Conservation (phyloP, 495 filamentous ascomycete species). For the Neurospora africana region DNA sequence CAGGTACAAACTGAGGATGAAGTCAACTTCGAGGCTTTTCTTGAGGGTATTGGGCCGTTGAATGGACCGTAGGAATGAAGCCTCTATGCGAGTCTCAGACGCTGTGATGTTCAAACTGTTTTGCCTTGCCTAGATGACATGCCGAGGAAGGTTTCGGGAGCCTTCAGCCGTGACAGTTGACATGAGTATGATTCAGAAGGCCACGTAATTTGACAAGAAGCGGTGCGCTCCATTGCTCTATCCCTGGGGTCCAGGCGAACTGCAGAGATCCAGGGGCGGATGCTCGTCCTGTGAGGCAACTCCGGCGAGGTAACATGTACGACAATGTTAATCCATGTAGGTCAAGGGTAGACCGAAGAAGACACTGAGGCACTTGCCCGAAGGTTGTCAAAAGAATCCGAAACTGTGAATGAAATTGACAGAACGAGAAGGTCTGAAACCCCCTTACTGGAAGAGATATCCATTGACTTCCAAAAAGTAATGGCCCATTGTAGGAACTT, state of each 20-base stretch:
- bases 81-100: slow-evolving; percentile 13
- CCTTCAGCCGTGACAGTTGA: slow-evolving; percentile 9
- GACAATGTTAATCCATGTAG: slow-evolving; percentile 15
- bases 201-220: slow-evolving; percentile 3
- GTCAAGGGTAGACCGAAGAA: slow-evolving; percentile 7
- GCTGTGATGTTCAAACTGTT: slow-evolving; percentile 6
- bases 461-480: background rate
- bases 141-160: slow-evolving; percentile 9
- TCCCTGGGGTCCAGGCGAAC: background rate
- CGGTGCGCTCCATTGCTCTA: background rate
- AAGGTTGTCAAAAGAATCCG: background rate
- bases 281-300: slow-evolving; percentile 6
- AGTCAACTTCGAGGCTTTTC: background rate
- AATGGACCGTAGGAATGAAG: background rate
- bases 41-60: background rate
- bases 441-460: background rate
- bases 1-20: background rate
- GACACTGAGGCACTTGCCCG: background rate
- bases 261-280: background rate
- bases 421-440: background rate
- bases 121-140: slow-evolving; percentile 7
- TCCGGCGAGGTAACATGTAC: slow-evolving; percentile 8
- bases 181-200: slow-evolving; percentile 5
- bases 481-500: background rate
- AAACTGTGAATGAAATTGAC: background rate